These are phyloP conservation scores for Asterella californica DNA, from an alignment of 225 moss, liverwort and hornwort genomes.

Conservation along the genomic window DNA sequence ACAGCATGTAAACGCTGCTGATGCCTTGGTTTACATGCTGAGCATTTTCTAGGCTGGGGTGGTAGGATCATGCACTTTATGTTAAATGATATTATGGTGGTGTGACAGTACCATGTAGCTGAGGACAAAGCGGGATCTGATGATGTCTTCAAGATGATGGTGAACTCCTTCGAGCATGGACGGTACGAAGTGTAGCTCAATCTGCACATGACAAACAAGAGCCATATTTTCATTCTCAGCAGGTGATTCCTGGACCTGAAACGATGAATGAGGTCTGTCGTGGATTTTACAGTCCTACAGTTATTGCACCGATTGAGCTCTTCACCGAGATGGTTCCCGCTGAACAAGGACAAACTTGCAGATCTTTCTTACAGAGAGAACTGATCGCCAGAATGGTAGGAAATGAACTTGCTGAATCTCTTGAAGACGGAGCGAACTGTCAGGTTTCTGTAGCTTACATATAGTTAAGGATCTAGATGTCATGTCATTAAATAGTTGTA, in stretches of 20 bases:
- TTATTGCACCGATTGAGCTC: neutral
- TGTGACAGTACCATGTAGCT: slow-evolving; percentile 39
- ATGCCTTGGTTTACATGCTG: too few relatives aligned
- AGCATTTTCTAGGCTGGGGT: too few relatives aligned
- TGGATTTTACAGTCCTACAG: neutral
- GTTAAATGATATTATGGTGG: neutral
- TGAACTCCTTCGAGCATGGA: slow-evolving; percentile 42
- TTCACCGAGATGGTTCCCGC: neutral
- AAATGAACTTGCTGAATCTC: neutral
- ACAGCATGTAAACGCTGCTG: too few relatives aligned
- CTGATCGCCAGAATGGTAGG: neutral
- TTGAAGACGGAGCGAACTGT: neutral
- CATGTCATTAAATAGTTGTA: too few relatives aligned
- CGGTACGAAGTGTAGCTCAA: slow-evolving; percentile 40
- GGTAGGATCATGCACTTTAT: too few relatives aligned
- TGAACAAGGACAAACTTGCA: neutral
- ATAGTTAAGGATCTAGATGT: neutral
- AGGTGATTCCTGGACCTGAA: neutral
- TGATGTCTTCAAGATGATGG: slow-evolving; percentile 39
- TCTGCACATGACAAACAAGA: slow-evolving; percentile 17
- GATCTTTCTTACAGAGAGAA: neutral
- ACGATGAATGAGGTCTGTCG: neutral
- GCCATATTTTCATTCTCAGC: neutral
- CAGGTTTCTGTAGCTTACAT: neutral
- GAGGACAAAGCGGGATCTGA: slow-evolving; percentile 39